Percentiles rank a stretch among this genome's conserved stretches.
Conservation (phyloP, 768 basidiomycete genomes). For the Tylopilus intermedius region DNA sequence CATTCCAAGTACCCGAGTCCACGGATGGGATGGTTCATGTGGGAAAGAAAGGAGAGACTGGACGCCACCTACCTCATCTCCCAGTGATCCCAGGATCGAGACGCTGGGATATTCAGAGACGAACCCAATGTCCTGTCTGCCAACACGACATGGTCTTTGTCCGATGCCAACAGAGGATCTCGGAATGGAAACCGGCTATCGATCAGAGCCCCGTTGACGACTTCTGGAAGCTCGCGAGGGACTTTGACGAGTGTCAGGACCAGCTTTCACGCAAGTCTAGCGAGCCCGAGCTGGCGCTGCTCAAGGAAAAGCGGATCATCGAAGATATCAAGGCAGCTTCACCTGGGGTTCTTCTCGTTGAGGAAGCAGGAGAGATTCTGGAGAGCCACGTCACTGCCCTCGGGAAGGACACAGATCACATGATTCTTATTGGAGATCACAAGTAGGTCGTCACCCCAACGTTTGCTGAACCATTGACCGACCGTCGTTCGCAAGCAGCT, state of each 20-base stretch:
- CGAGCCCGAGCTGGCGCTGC: constrained; percentile 29
- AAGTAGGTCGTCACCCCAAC: constrained; percentile 42
- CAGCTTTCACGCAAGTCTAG: constrained; percentile 34
- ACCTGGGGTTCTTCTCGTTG: constrained; percentile 56
- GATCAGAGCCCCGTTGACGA: constrained; percentile 31
- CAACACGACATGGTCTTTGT: constrained; percentile 37
- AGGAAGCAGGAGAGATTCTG: constrained; percentile 70
- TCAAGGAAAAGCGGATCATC: constrained; percentile 50
- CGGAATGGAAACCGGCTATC: constrained; percentile 36
- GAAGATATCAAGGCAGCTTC: constrained; percentile 41
- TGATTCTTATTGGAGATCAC: constrained; percentile 71
- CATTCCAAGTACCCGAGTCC: constrained; percentile 40
- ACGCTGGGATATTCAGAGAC: constrained; percentile 40
- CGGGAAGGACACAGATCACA: constrained; percentile 39
- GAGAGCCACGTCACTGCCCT: constrained; percentile 65
- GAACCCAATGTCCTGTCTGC: constrained; percentile 22
- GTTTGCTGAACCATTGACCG: background rate
- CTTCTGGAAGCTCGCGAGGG: constrained; percentile 29
- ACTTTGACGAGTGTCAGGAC: constrained; percentile 39
- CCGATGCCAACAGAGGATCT: constrained; percentile 25
- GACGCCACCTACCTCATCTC: constrained; percentile 40
- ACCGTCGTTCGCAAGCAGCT: constrained; percentile 45
- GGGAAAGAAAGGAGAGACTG: constrained; percentile 35
- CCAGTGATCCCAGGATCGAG: constrained; percentile 41
- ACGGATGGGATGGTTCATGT: constrained; percentile 44